A percentile compares a stretch with the other conserved stretches of the same genome.
phyloP scores from a whole-genome alignment of 768 basidiomycete genomes.

The Phlegmacium glaucopus region DNA sequence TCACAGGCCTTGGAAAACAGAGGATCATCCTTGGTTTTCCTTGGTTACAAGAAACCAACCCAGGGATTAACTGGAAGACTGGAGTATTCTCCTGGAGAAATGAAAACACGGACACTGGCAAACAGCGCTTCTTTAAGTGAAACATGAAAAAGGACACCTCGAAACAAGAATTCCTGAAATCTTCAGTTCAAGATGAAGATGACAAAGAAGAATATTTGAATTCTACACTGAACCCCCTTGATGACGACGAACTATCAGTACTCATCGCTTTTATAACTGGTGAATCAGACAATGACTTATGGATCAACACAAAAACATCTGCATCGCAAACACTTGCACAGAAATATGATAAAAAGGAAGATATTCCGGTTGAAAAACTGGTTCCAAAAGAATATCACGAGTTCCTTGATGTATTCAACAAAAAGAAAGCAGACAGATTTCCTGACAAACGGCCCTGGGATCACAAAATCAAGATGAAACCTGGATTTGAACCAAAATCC shows the following conservation, averaged over 20 bases:
- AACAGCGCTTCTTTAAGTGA: no score
- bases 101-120: no score
- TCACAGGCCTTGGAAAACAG: neutral
- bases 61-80: conserved; percentile 6
- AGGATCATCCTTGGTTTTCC: conserved; percentile 6
- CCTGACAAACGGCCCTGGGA: conserved; percentile 2
- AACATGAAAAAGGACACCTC: no score
- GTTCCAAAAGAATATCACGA: conserved; percentile 5
- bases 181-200: no score
- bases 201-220: no score
- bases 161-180: no score
- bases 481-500: no score
- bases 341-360: neutral
- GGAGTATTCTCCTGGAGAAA: neutral
- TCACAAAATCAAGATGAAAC: conserved; percentile 4
- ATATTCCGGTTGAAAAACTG: neutral
- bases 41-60: conserved; percentile 8
- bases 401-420: conserved; percentile 5
- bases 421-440: conserved; percentile 3
- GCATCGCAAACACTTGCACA: no score
- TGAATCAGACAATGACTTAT: no score
- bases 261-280: no score
- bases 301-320: neutral
- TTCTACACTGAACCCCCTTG: no score
- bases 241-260: neutral